Evolutionary conservation across 148 eudicot genomes (phyloP), one percentile per base, ranked within the genome.

Genomic region (Vaccinium darrowii): DNA sequence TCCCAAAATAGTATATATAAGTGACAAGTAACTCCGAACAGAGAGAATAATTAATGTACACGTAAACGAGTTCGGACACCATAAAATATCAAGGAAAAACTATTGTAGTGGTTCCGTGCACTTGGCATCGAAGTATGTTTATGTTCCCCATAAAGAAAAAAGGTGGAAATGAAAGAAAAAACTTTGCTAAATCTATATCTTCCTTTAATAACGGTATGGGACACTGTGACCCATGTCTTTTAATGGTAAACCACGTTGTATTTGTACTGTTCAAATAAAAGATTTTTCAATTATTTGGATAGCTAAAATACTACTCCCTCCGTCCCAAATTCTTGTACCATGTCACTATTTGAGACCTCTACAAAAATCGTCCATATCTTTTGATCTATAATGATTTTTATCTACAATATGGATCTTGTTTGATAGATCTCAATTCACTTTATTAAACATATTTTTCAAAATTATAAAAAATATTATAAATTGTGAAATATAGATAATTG

Each of bases 201-300:
- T 18, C 23, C 51, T 74, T 74, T 74, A 74, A 74, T 39, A 74
- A 50, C 25, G 80, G 80, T 50, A 77, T 50, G 80, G 80, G 80
- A 77, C 36, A 50, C 80, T 50, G 58, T n/a, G 18, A 77, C 74
- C 57, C 80, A 47, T 77, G 80, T 50, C 57, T 50, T 77, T n/a
- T 77, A 77, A 50, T 77, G 58, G 30, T 47, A 19, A 50, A 77
- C 56, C 54, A 50, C 56, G 23, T 77, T 50, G 80, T 2, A 77
- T 50, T 77, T 77, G 54, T 1, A 23, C 30, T 50, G n/a, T 77
- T 77, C 52, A 77, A 50, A 19, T 50, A 77, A 50, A 76, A 69
- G 36, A 69, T 27, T 4, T 11, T 43, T 69, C 74, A 50, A 77
- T 77, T 50, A 50, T n/a, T 77, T 50, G 23, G 1, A 76, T 23